A percentile compares a stretch with the other conserved stretches of the same genome.
phyloP scores from a whole-genome alignment of 257 asterid genomes.

The Capsicum pubescens region DNA sequence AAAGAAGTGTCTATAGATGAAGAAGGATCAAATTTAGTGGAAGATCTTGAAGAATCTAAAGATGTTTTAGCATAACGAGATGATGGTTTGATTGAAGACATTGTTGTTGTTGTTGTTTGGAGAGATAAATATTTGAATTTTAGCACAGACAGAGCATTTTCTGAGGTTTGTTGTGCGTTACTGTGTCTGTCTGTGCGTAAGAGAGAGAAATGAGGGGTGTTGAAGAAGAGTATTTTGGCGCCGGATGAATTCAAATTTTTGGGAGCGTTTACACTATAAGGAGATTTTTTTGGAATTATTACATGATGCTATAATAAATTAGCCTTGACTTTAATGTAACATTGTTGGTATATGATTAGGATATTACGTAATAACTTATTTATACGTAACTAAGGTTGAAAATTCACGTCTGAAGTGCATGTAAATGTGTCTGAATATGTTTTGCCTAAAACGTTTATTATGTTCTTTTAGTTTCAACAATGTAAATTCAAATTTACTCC shows the following conservation, averaged over 20 bases:
- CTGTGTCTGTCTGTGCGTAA: background rate
- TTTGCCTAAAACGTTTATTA: no score
- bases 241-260: slow-evolving; percentile 27
- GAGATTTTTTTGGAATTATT: background rate
- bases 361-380: background rate
- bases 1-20: slow-evolving; percentile 59
- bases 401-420: no score
- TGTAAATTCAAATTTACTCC: no score
- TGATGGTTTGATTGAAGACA: slow-evolving; percentile 78
- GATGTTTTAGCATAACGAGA: slow-evolving; percentile 61
- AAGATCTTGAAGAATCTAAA: slow-evolving; percentile 52
- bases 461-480: no score
- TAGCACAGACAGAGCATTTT: slow-evolving; percentile 5
- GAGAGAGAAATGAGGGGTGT: background rate
- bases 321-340: background rate
- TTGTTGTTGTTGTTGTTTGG: slow-evolving; percentile 29
- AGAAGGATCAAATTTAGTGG: slow-evolving; percentile 76
- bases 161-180: no score
- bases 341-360: no score
- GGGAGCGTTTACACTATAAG: slow-evolving; percentile 18
- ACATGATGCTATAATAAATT: background rate
- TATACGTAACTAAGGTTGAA: no score
- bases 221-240: slow-evolving; percentile 20
- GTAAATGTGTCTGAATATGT: no score
- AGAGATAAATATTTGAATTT: background rate